Percentiles rank a stretch among this genome's conserved stretches.
phyloP scores from a whole-genome alignment of 1,284 basidiomycete genomes.

The Rhizoctonia solani region DNA sequence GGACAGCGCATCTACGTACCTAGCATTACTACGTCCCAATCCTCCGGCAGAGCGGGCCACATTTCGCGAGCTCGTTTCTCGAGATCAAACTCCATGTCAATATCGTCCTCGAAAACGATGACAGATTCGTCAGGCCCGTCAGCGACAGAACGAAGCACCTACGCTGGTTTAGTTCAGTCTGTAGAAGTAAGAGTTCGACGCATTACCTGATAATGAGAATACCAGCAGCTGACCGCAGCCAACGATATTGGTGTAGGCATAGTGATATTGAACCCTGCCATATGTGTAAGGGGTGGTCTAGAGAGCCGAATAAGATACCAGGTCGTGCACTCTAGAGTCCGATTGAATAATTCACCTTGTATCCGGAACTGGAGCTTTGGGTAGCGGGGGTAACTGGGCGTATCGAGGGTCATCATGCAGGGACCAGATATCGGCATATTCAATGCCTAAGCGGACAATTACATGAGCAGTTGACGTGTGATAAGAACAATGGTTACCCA shows the following conservation, averaged over 20 bases:
- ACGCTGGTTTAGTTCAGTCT: too few relatives aligned
- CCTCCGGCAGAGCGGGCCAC: conserved; percentile 60
- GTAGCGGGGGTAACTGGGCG: neutral
- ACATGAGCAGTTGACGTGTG: neutral
- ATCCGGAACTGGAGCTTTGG: conserved; percentile 10
- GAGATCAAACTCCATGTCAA: conserved; percentile 63
- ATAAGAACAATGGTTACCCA: too few relatives aligned
- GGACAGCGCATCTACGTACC: conserved; percentile 50
- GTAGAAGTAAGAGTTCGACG: too few relatives aligned
- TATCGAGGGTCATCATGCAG: conserved; percentile 13
- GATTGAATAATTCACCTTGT: neutral
- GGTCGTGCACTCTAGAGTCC: neutral
- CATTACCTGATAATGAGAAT: conserved; percentile 68
- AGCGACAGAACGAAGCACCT: conserved; percentile 42
- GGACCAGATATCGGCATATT: conserved; percentile 17
- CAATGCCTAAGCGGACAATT: neutral
- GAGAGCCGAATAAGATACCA: neutral
- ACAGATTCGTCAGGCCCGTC: conserved; percentile 47
- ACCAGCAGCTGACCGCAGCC: conserved; percentile 71
- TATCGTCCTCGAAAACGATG: conserved; percentile 75
- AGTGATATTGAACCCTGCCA: conserved; percentile 9
- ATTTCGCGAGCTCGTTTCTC: conserved; percentile 53
- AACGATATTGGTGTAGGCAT: conserved; percentile 49
- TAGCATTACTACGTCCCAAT: conserved; percentile 77
- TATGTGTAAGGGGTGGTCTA: conserved; percentile 10